phyloP scores from a whole-genome alignment of 2,329 filamentous ascomycete genomes.

The Thelonectria blattea region DNA sequence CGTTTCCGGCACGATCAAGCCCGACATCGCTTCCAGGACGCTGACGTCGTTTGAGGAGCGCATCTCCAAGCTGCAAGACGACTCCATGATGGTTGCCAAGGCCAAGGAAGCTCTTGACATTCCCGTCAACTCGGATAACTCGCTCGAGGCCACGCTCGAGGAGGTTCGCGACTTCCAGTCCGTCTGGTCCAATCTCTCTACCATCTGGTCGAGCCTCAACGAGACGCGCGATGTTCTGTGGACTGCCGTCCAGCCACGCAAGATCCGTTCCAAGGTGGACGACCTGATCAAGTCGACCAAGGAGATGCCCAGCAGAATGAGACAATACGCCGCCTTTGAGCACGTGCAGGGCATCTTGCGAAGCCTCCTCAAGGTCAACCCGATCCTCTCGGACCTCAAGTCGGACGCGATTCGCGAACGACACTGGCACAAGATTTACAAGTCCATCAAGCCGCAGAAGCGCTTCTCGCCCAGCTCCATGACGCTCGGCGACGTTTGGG shows the following conservation, averaged over 20 bases:
- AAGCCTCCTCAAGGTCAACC: slow-evolving; percentile 88
- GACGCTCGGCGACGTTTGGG: slow-evolving; percentile 98
- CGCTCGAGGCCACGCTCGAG: slow-evolving; percentile 85
- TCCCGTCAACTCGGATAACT: slow-evolving; percentile 77
- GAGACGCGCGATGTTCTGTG: slow-evolving; percentile 91
- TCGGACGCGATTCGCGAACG: slow-evolving; percentile 95
- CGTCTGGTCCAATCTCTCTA: slow-evolving; percentile 93
- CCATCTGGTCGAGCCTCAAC: slow-evolving; percentile 95
- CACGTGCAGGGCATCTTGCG: slow-evolving; percentile 93
- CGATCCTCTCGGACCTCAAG: slow-evolving; percentile 86
- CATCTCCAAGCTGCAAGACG: slow-evolving; percentile 83
- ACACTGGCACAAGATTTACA: slow-evolving; percentile 98
- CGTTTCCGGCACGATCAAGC: slow-evolving; percentile 90
- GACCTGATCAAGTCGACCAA: slow-evolving; percentile 96
- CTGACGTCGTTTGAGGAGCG: slow-evolving; percentile 82
- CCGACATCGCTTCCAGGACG: slow-evolving; percentile 84
- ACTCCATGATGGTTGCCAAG: slow-evolving; percentile 92
- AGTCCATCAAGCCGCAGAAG: slow-evolving; percentile 88
- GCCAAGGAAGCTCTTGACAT: slow-evolving; percentile 97
- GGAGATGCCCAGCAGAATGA: slow-evolving; percentile 98
- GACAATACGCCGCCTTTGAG: slow-evolving; percentile 99
- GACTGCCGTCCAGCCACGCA: slow-evolving; percentile 94
- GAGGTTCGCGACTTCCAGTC: slow-evolving; percentile 99
- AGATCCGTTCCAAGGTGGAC: slow-evolving; percentile 88
- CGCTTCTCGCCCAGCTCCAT: slow-evolving; percentile 93